A percentile compares a stretch with the other conserved stretches of the same genome.
These are phyloP conservation scores for Lasiosphaeria hispida DNA, from an alignment of 495 filamentous ascomycete genomes.

Conservation along the genomic window DNA sequence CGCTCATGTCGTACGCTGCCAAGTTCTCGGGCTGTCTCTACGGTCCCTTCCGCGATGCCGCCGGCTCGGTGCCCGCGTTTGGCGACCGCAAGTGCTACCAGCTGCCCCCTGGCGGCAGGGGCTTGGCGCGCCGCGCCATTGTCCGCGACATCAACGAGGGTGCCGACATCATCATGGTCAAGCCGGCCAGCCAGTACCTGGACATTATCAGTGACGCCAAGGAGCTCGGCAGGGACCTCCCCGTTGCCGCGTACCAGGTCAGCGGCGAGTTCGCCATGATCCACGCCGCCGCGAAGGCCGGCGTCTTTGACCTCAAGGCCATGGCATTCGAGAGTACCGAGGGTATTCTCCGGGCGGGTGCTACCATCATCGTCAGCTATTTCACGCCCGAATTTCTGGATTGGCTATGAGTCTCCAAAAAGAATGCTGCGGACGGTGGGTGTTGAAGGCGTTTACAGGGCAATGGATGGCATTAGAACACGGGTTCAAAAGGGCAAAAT, in stretches of 20 bases:
- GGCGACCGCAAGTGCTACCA: slow-evolving; percentile 97
- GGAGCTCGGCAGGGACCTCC: slow-evolving; percentile 84
- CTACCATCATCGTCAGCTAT: slow-evolving; percentile 87
- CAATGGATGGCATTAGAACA: not conserved
- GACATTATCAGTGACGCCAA: slow-evolving; percentile 97
- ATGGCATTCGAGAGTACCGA: slow-evolving; percentile 95
- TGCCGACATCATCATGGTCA: slow-evolving; percentile 98
- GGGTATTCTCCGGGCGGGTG: slow-evolving; percentile 88
- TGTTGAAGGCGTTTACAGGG: slow-evolving; percentile 8
- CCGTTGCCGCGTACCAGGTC: slow-evolving; percentile 93
- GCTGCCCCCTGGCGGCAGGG: slow-evolving; percentile 84
- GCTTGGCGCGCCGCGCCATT: slow-evolving; percentile 91
- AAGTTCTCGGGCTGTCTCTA: slow-evolving; percentile 97
- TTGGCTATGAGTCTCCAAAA: slow-evolving; percentile 56
- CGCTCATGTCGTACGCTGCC: slow-evolving; percentile 95
- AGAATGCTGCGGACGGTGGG: not conserved
- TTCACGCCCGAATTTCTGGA: slow-evolving; percentile 93
- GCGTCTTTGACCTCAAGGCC: slow-evolving; percentile 92
- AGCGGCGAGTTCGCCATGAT: slow-evolving; percentile 98
- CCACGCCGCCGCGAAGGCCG: slow-evolving; percentile 89
- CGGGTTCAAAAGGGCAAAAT: not conserved
- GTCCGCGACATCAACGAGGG: slow-evolving; percentile 86
- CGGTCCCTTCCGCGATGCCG: slow-evolving; percentile 94
- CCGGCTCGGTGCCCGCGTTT: slow-evolving; percentile 87
- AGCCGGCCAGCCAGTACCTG: slow-evolving; percentile 88